Percentiles rank a stretch among this genome's conserved stretches.
phyloP scores from a whole-genome alignment of 169 alveolate species.

The Cryptosporidium sp. region DNA sequence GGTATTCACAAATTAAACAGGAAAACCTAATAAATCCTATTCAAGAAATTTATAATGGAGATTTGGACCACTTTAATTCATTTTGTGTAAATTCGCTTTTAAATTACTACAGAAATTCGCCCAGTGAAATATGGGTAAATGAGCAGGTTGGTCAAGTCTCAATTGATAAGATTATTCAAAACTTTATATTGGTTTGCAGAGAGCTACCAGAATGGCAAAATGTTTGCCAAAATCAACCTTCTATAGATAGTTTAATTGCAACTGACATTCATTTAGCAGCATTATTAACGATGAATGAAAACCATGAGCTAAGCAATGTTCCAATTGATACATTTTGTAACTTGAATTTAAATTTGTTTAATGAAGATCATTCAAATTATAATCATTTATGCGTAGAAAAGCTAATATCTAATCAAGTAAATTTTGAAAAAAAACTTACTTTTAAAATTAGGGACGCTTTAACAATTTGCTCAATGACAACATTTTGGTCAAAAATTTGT shows the following conservation, averaged over 20 bases:
- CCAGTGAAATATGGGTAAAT: constrained; percentile 51
- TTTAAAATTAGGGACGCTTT: constrained; percentile 12
- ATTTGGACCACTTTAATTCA: constrained; percentile 49
- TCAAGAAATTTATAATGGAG: constrained; percentile 23
- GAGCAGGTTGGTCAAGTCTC: constrained; percentile 20
- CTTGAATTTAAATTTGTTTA: neutral
- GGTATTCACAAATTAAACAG: constrained; percentile 47
- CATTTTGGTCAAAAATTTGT: constrained; percentile 58
- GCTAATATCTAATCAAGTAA: neutral
- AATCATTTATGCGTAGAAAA: constrained; percentile 28
- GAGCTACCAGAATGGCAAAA: constrained; percentile 71
- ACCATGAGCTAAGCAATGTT: neutral
- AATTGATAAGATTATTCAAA: constrained; percentile 17
- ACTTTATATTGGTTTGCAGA: constrained; percentile 53
- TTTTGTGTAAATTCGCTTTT: constrained; percentile 59
- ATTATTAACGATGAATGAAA: constrained; percentile 5
- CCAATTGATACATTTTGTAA: constrained; percentile 45
- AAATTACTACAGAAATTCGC: constrained; percentile 27
- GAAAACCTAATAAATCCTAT: constrained; percentile 16
- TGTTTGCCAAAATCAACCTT: constrained; percentile 12
- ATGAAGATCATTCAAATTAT: constrained; percentile 11
- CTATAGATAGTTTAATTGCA: constrained; percentile 43
- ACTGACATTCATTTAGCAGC: constrained; percentile 52
- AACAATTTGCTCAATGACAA: constrained; percentile 48
- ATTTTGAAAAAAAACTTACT: neutral